phyloP scores from a whole-genome alignment of 2,329 filamentous ascomycete species.

The Trichoderma sp. region DNA sequence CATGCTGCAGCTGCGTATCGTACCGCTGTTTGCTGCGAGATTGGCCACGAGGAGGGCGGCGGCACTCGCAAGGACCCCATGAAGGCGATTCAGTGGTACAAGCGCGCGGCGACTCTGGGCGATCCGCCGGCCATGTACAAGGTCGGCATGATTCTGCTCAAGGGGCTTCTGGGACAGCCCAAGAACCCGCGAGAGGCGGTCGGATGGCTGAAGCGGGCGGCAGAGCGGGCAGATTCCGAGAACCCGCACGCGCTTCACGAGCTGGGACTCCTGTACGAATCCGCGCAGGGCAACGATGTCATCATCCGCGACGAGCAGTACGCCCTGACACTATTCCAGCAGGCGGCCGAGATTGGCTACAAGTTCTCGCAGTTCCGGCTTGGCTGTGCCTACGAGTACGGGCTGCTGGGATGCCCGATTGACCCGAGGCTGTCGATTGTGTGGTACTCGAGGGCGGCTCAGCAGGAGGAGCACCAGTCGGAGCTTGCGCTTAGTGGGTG shows the following conservation, averaged over 20 bases:
- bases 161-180: slow-evolving; percentile 86
- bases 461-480: slow-evolving; percentile 91
- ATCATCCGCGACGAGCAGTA: slow-evolving; percentile 82
- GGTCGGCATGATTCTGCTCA: slow-evolving; percentile 92
- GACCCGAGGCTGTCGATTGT: slow-evolving; percentile 84
- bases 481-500: slow-evolving; percentile 85
- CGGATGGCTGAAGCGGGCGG: slow-evolving; percentile 89
- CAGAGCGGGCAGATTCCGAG: slow-evolving; percentile 81
- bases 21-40: slow-evolving; percentile 95
- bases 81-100: slow-evolving; percentile 98
- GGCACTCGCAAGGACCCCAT: slow-evolving; percentile 87
- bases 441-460: slow-evolving; percentile 90
- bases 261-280: slow-evolving; percentile 67
- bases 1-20: slow-evolving; percentile 88
- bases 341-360: slow-evolving; percentile 87
- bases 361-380: slow-evolving; percentile 93
- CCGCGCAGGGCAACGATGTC: slow-evolving; percentile 65
- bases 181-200: slow-evolving; percentile 83
- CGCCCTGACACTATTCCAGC: slow-evolving; percentile 76
- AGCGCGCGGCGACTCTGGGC: slow-evolving; percentile 84
- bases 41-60: slow-evolving; percentile 90
- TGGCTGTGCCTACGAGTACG: slow-evolving; percentile 88
- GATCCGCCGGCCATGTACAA: slow-evolving; percentile 98
- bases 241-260: slow-evolving; percentile 97
- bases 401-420: slow-evolving; percentile 76